These are phyloP conservation scores for Podila horticola DNA, from an alignment of 192 early-diverging fungal species.

Conservation along the genomic window DNA sequence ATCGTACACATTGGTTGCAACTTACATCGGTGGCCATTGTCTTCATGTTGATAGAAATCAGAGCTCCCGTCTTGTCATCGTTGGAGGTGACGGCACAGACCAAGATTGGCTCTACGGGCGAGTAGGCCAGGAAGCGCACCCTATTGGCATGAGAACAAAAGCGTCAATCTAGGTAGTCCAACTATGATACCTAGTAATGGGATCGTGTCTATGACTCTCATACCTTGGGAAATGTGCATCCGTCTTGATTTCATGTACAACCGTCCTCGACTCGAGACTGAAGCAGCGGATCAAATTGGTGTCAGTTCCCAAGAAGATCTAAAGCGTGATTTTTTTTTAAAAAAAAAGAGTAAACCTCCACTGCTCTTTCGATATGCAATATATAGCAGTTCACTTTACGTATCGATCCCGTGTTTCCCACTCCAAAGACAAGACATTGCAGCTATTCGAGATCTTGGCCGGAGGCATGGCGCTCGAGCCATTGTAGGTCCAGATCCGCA, in stretches of 20 bases:
- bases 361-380: too few species aligned
- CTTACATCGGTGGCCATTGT: slow-evolving; percentile 62
- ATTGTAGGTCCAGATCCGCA: slow-evolving; percentile 55
- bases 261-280: slow-evolving; percentile 61
- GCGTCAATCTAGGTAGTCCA: neutral
- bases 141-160: slow-evolving; percentile 22
- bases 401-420: slow-evolving; percentile 50
- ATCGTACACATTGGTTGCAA: too few species aligned
- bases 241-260: slow-evolving; percentile 67
- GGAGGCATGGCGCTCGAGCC: slow-evolving; percentile 44
- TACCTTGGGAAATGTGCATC: slow-evolving; percentile 59
- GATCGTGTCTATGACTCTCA: neutral
- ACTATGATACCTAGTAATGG: neutral
- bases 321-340: too few species aligned
- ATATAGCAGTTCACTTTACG: too few species aligned
- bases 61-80: slow-evolving; percentile 46
- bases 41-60: slow-evolving; percentile 67
- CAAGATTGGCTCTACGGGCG: slow-evolving; percentile 64
- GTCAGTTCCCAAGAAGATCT: slow-evolving; percentile 68
- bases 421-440: slow-evolving; percentile 39
- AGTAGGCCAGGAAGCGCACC: slow-evolving; percentile 60
- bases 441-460: slow-evolving; percentile 35
- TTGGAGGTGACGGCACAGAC: slow-evolving; percentile 57
- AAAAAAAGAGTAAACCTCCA: too few species aligned
- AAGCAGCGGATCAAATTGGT: slow-evolving; percentile 60